Base-by-base conservation (phyloP, 148 eudicot genomes). In the Talinum fruticosum region DNA sequence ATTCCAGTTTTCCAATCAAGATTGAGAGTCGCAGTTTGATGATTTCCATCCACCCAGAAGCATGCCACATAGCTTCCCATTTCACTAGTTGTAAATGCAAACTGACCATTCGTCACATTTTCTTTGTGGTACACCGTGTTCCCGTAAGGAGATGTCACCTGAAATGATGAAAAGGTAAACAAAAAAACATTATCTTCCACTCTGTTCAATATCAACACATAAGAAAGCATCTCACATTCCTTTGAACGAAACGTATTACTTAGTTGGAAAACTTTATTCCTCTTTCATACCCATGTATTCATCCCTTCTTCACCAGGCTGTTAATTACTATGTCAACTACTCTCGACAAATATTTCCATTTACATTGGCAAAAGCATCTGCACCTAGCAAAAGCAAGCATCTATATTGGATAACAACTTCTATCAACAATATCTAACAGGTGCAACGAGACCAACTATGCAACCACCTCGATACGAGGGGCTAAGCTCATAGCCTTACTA, bases 1-100 rank as follows among this genome's bases (percentile, higher is more conserved):
- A 92, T 85, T 29, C 97, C 97, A 28, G 74, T 84, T 83, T 81
- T 88, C 97, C 93, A 92, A 59, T 92, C 97, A 44, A 92, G 86
- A 71, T 84, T 90, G 69, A 92, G 86, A 51, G 86, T 84, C 23
- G 89, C 85, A 65, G 81, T 66, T 66, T 83, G 77, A 72, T 85
- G 86, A 69, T 73, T 54, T 35, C 81, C 86, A 72, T 85, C 93
- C 8, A 88, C 66, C 89, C 88, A 84, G 74, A 92, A 90, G 81
- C 97, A 90, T 33, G 93, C 93, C 72, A 84, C 26, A 73, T 92
- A 92, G 78, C 80, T 88, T 23, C 93, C 97, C 24, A 78, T 73
- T 81, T 92, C 93, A 32, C 33, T 88, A 32, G 88, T 85, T 71
- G 93, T 90, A 79, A 92, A 90, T 4, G 92, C 90, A 84, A 90